A percentile compares a stretch with the other conserved stretches of the same genome.
phyloP scores from a whole-genome alignment of 768 basidiomycete genomes.

The Naganishia antarctica region DNA sequence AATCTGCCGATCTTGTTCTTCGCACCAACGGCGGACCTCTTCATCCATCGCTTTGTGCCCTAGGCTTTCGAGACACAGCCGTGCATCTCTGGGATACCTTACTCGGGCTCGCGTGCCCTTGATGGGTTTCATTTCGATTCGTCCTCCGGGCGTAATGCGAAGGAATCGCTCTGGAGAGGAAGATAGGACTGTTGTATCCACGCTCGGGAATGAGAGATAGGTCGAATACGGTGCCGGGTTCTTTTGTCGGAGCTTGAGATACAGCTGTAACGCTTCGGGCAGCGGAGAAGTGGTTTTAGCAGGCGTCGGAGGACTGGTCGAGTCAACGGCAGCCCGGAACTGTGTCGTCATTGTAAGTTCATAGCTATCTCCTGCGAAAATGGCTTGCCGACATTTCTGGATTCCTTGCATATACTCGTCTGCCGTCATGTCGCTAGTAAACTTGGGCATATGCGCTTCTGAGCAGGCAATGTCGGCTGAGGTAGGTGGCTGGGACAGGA shows the following conservation, averaged over 20 bases:
- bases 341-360: slow-evolving; percentile 76
- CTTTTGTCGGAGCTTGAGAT: slow-evolving; percentile 57
- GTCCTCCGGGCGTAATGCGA: slow-evolving; percentile 62
- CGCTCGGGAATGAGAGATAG: slow-evolving; percentile 53
- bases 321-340: slow-evolving; percentile 43
- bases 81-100: slow-evolving; percentile 48
- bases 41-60: slow-evolving; percentile 27
- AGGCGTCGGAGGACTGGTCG: slow-evolving; percentile 32
- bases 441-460: slow-evolving; percentile 31
- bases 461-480: too few relatives aligned
- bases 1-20: slow-evolving; percentile 32
- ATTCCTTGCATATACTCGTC: slow-evolving; percentile 64
- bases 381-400: slow-evolving; percentile 63
- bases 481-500: neutral
- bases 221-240: slow-evolving; percentile 89
- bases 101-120: slow-evolving; percentile 73
- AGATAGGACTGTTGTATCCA: slow-evolving; percentile 60
- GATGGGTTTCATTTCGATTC: slow-evolving; percentile 84
- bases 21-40: slow-evolving; percentile 19
- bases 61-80: slow-evolving; percentile 52
- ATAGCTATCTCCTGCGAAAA: slow-evolving; percentile 82
- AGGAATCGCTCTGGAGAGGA: slow-evolving; percentile 92
- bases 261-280: slow-evolving; percentile 38
- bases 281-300: slow-evolving; percentile 28
- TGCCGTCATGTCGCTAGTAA: slow-evolving; percentile 34